phyloP scores from a whole-genome alignment of 176 grass and related monocot species.

The Musa schizocarpa region DNA sequence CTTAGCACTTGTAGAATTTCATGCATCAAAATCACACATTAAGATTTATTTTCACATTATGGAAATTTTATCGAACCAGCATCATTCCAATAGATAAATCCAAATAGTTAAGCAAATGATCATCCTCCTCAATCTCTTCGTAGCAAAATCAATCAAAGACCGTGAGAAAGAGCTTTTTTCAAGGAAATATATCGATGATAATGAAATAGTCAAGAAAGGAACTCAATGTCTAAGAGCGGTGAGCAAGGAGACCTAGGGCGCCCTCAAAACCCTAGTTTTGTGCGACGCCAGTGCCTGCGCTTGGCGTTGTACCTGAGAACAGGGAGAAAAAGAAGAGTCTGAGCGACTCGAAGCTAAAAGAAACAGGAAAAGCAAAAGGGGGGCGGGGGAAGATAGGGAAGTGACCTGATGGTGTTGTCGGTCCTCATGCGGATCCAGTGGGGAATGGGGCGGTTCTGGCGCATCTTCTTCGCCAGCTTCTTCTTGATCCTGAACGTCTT shows the following conservation, averaged over 20 bases:
- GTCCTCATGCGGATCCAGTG: constrained; percentile 30
- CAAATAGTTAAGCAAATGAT: background rate
- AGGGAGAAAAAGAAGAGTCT: background rate
- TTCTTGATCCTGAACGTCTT: constrained; percentile 25
- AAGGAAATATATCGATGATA: background rate
- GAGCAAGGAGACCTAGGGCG: background rate
- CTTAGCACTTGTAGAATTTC: no score
- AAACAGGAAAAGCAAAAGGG: background rate
- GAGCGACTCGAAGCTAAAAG: background rate
- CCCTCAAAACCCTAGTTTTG: constrained; percentile 23
- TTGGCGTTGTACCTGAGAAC: constrained; percentile 21
- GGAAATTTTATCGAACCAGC: background rate
- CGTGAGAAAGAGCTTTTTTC: no score
- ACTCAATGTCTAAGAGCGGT: background rate
- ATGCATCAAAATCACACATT: background rate
- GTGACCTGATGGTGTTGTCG: constrained; percentile 19
- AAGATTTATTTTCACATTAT: background rate
- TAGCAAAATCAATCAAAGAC: no score
- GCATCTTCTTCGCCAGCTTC: constrained; percentile 28
- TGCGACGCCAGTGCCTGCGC: constrained; percentile 29
- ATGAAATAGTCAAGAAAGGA: background rate
- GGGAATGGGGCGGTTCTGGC: constrained; percentile 25
- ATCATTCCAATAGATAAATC: background rate
- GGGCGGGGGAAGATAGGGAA: background rate
- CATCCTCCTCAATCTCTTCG: background rate